Base-by-base conservation (phyloP, 2,329 filamentous ascomycete genomes). In the Sporothrix phasma region DNA sequence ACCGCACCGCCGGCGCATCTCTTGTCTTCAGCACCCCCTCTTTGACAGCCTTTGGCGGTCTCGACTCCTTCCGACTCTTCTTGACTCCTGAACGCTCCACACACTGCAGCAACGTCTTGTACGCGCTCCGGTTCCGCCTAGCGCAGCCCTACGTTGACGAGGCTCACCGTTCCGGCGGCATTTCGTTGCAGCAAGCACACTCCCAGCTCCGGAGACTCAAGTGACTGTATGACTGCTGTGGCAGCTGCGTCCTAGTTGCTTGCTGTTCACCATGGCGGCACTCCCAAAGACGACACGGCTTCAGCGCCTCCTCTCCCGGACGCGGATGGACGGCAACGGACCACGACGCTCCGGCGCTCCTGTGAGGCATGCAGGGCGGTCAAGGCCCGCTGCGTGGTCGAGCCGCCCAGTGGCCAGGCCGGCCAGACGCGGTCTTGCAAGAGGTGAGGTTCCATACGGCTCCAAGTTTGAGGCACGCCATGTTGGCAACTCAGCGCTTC, bases 341-440 rank as follows among this genome's bases (percentile, higher is more conserved):
- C 68, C 5, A n/a, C 66, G 4, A 66, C 66, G 4, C 67, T 70
- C 34, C 66, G 69, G 6, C 69, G 69, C 19, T 69, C 68, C 13
- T 70, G 69, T 29, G 69, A 70, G 56, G 29, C 68, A 13, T 70
- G 69, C 61, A 64, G 69, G 13, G 37, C 66, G 1, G 65, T 69
- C 49, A 70, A 70, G 61, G 69, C 68, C 4, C 66, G 67, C 11
- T 70, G 69, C 37, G 56, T 69, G n/a, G 51, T 66, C 3, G 65
- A 66, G 17, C 37, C 54, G 7, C 26, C 34, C 15, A 63, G 62
- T 19, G 22, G 51, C 10, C 17, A 49, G 3, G 17, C 61, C 3
- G 53, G n/a, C 19, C 64, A 60, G 49, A 49, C 54, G 17, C 62
- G 66, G 3, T 60, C 63, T 24, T 69, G 69, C 62, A 66, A 69